Base-by-base conservation (phyloP, 371 early-diverging fungal species). In the Conidiobolus incongruus region DNA sequence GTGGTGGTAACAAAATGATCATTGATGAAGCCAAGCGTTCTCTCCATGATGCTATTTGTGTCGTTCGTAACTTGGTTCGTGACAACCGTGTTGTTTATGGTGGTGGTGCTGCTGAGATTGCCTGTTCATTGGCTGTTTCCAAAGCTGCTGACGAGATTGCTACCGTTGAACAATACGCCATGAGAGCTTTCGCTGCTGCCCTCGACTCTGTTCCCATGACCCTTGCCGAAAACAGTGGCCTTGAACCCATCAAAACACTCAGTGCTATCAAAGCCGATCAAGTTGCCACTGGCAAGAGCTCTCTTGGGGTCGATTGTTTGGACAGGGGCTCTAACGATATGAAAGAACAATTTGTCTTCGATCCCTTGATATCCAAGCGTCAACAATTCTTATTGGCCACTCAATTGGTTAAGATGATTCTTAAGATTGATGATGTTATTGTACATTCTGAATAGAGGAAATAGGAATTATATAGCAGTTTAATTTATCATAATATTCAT, bases 21-120 rank as follows among this genome's bases (percentile, higher is more conserved):
- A 92, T 99, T 51, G 99, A 98, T 59, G 99, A 99, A 62, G 97
- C 98, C 52, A 94, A 98, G 70, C 80, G 99, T 44, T 87, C 91
- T 43, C 71, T 99, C 31, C 92, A 92, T 56, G 99, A 99, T 63
- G 99, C 99, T 30, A 85, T 99, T 52, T 98, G 98, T 58, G 98
- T 94, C 40, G 97, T 97, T 24, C 84, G 99, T 53, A 99, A 98
- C 62, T 65, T 99, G 50, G 75, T 98, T 32, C 70, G 76, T 40
- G 90, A 95, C 61, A 90, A 88, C 69, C 85, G 91, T 49, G 87
- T 99, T 34, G 97, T 99, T 4, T 98, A 98, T 62, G 99, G 99
- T 48, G 99, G 99, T 49, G 99, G 99, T 47, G 85, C 94, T 33
- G 87, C 94, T 42, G 99, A 99, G 63, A 85, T 99, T 53, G 72